Base-by-base conservation (phyloP, 352 stramenopile species). In the Thalassiosira delicatula region DNA sequence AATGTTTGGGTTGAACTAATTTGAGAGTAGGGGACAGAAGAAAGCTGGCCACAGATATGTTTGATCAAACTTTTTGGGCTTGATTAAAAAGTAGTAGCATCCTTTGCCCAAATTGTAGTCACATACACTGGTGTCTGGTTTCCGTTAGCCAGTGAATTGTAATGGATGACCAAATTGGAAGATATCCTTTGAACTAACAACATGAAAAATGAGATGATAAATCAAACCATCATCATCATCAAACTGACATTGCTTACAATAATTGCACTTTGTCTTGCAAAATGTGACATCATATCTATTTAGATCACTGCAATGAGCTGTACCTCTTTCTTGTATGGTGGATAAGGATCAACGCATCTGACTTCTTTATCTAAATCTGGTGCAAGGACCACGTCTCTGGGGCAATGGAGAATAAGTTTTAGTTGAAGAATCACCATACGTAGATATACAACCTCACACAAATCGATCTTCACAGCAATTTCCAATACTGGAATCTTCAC, bases 241-340 rank as follows among this genome's bases (percentile, higher is more conserved):
- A 19, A 66, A 66, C 21, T 66, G 57, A 4, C 27, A 2, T 1
- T 32, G 57, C 17, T 66, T 66, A 32, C 57, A 66, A 19, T 66
- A 49, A 32, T 32, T 14, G 32, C 57, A 66, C 29, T 66, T 66
- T 66, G 57, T n/a, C n/a, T n/a, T n/a, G n/a, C n/a, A n/a, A n/a
- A n/a, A n/a, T n/a, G n/a, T n/a, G n/a, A n/a, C n/a, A n/a, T n/a
- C n/a, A n/a, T n/a, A n/a, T n/a, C n/a, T n/a, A n/a, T n/a, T n/a
- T n/a, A n/a, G n/a, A n/a, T n/a, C n/a, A n/a, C n/a, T n/a, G n/a
- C n/a, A n/a, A n/a, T n/a, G n/a, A n/a, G n/a, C n/a, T n/a, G n/a
- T n/a, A n/a, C n/a, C n/a, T n/a, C n/a, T n/a, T n/a, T n/a, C n/a
- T n/a, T n/a, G n/a, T n/a, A n/a, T n/a, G n/a, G n/a, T n/a, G n/a